These are phyloP conservation scores for Cystobasidium tubakii DNA, from an alignment of 768 basidiomycete genomes.

Conservation along the genomic window DNA sequence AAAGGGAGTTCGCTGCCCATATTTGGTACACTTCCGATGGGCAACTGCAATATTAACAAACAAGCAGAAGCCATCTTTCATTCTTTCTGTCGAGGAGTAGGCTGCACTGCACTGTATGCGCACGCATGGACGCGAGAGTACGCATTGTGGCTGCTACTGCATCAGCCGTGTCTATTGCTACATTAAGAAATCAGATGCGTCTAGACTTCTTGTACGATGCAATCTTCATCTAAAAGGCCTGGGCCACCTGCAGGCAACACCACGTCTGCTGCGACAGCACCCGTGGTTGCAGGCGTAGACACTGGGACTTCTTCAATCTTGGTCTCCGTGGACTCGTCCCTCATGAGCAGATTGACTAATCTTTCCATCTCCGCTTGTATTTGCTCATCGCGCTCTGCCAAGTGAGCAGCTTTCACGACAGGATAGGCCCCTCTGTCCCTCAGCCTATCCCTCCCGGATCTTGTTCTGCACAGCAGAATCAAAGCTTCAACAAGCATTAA, in stretches of 20 bases:
- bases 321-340: conserved; percentile 55
- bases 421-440: conserved; percentile 78
- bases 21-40: no score
- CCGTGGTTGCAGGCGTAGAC: not conserved
- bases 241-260: not conserved
- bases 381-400: conserved; percentile 66
- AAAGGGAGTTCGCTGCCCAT: no score
- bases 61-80: no score
- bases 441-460: conserved; percentile 76
- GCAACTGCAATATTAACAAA: no score
- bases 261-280: not conserved
- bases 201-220: not conserved
- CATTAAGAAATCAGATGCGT: no score
- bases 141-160: no score
- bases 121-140: no score
- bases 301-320: conserved; percentile 12
- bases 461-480: conserved; percentile 77
- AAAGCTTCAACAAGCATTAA: conserved; percentile 83
- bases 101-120: no score
- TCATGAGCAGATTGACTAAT: conserved; percentile 75
- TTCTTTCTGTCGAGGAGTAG: no score
- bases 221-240: not conserved
- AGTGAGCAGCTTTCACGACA: conserved; percentile 71
- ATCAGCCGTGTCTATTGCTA: no score
- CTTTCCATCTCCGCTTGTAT: conserved; percentile 81